Base-by-base conservation (phyloP, 2,329 filamentous ascomycete genomes). In the Blumeria hordei region DNA sequence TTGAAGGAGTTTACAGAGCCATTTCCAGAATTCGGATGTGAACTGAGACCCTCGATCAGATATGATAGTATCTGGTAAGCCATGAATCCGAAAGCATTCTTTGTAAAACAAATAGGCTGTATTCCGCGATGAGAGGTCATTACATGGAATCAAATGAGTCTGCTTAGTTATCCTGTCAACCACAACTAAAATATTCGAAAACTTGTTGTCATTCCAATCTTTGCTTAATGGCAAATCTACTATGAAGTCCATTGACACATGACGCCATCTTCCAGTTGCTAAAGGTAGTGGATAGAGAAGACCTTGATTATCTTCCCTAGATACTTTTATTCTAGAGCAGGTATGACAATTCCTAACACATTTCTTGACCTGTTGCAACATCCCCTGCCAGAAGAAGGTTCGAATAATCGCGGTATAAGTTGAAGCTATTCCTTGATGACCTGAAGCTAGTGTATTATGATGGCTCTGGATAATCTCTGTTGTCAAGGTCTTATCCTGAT, bases 1-100 rank as follows among this genome's bases (percentile, higher is more conserved):
- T 56, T 47, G 34, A n/a, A 32, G n/a, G 3, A 28, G 36, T 41
- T 58, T 8, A 59, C 47, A 18, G 44, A 37, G 51, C 49, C 49
- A 51, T 36, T 58, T 54, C 58, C 57, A 60, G 39, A 60, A 59
- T 32, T 56, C 50, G 1, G 36, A 57, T n/a, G 52, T 54, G 41
- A 61, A 60, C 16, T 50, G 32, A 6, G 55, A 16, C 9, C 59
- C 60, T 16, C 56, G 9, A 50, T 61, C 53, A 52, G 55, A 55
- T 7, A 60, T 54, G 5, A 60, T 33, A 14, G 41, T 35, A 28
- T 57, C 50, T 10, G 51, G 55, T 12, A 55, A 33, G 6, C 54
- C 51, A 41, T 58, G 34, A 28, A 28, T 4, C 14, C 45, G n/a
- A 50, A 50, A 50, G 45, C 9, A 28, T 50, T 50, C 21, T 32